Percentiles rank a stretch among this genome's conserved stretches.
These are phyloP conservation scores for Candida albicans DNA, from an alignment of 1,139 yeast genomes.

Conservation along the genomic window DNA sequence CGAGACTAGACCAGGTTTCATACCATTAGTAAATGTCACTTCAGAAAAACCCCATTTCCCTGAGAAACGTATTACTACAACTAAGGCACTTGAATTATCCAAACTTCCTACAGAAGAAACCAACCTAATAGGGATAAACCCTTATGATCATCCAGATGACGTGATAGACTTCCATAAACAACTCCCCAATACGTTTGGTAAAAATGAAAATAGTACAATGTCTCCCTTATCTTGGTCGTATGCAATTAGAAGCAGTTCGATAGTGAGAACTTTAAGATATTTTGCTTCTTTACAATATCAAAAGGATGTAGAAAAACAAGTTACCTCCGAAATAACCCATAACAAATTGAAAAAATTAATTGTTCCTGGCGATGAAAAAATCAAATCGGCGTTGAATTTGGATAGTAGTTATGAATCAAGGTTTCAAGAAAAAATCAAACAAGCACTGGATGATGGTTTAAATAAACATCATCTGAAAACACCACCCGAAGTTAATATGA, in stretches of 20 bases:
- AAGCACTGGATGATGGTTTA: constrained; percentile 33
- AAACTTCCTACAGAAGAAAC: constrained; percentile 9
- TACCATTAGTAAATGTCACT: constrained; percentile 12
- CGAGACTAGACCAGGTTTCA: constrained; percentile 14
- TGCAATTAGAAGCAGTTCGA: constrained; percentile 47
- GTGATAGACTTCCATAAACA: constrained; percentile 19
- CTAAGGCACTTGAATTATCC: constrained; percentile 8
- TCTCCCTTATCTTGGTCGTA: constrained; percentile 53
- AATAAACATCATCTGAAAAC: constrained; percentile 18
- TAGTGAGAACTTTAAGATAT: constrained; percentile 34
- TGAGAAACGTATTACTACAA: constrained; percentile 5
- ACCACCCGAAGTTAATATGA: constrained; percentile 16
- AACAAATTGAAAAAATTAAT: constrained; percentile 13
- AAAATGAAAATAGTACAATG: constrained; percentile 30
- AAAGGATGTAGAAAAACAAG: constrained; percentile 1
- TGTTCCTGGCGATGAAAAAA: constrained; percentile 14
- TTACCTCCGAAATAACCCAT: constrained; percentile 6
- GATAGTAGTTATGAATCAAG: constrained; percentile 14
- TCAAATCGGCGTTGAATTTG: constrained; percentile 13
- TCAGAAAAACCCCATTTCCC: constrained; percentile 4
- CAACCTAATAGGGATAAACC: constrained; percentile 21
- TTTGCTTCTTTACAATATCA: constrained; percentile 17
- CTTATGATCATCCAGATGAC: constrained; percentile 42
- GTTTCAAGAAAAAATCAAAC: constrained; percentile 31
- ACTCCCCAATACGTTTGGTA: constrained; percentile 30